Conservation (phyloP, 78 protist species). For the Capsaspora owczarzaki region DNA sequence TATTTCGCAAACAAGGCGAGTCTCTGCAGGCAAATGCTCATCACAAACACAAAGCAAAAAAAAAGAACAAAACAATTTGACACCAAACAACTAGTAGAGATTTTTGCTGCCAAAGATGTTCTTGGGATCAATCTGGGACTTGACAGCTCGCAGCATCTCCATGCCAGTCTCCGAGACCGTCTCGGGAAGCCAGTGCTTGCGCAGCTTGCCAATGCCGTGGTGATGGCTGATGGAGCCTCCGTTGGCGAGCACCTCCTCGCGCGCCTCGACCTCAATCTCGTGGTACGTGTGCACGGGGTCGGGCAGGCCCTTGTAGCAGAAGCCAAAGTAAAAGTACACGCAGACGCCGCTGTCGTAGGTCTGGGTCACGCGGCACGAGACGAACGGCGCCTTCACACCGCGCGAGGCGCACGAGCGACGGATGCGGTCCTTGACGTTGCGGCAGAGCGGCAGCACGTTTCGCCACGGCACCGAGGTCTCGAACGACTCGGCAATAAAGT, state of each 20-base stretch:
- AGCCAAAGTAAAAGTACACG: conserved; percentile 41
- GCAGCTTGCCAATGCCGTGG: conserved; percentile 13
- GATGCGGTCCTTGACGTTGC: conserved; percentile 7
- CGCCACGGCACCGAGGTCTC: conserved; percentile 30
- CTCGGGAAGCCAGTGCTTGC: background rate
- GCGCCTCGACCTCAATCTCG: conserved; percentile 25
- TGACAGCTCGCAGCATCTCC: conserved; percentile 3
- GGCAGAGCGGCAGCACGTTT: conserved; percentile 16
- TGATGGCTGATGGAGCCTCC: conserved; percentile 12
- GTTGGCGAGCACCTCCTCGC: conserved; percentile 14
- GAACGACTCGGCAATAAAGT: conserved; percentile 30
- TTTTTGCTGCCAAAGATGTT: background rate
- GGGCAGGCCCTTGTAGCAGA: background rate
- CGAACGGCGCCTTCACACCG: conserved; percentile 23
- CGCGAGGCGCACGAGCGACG: background rate
- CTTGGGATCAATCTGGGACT: background rate
- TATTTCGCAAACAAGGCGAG: too few relatives aligned
- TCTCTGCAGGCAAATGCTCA: too few relatives aligned
- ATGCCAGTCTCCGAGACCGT: background rate
- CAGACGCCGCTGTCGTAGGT: conserved; percentile 34
- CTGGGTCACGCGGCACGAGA: conserved; percentile 36
- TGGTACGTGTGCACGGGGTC: conserved; percentile 2
- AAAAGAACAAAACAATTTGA: too few relatives aligned
- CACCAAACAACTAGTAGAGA: too few relatives aligned
- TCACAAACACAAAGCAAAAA: too few relatives aligned